Evolutionary conservation across 371 early-diverging fungal species (phyloP).

Genomic region (Syncephalastrum monosporum): DNA sequence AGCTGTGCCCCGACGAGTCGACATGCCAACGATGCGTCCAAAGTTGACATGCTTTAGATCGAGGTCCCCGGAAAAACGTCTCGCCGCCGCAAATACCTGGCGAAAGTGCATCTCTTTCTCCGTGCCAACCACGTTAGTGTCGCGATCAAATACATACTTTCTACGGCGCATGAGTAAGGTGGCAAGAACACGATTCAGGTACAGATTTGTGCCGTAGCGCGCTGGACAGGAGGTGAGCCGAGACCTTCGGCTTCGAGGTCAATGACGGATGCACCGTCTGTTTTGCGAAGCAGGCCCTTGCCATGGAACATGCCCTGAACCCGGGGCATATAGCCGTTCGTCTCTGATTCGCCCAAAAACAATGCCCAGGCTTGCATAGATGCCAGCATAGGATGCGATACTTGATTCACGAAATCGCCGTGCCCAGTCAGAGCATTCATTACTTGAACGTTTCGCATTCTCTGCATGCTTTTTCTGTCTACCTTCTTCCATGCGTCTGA

Average conservation of each 20-base stretch:
- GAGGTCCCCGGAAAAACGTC: constrained; percentile 46
- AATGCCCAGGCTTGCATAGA: constrained; percentile 87
- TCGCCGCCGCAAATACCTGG: constrained; percentile 91
- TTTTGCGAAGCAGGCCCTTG: constrained; percentile 5
- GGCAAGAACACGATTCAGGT: constrained; percentile 95
- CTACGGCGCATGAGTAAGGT: constrained; percentile 83
- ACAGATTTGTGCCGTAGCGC: constrained; percentile 93
- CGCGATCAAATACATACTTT: constrained; percentile 78
- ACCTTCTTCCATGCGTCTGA: constrained; percentile 93
- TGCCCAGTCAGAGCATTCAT: constrained; percentile 17
- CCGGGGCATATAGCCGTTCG: constrained; percentile 67
- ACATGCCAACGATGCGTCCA: constrained; percentile 96
- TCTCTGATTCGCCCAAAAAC: constrained; percentile 96
- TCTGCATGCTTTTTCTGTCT: background rate
- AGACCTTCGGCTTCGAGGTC: constrained; percentile 75
- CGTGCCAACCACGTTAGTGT: constrained; percentile 90
- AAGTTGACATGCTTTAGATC: constrained; percentile 85
- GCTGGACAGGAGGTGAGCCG: constrained; percentile 75
- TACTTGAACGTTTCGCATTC: too few species aligned
- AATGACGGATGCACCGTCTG: constrained; percentile 73
- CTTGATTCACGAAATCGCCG: constrained; percentile 80
- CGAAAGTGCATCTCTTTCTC: constrained; percentile 91
- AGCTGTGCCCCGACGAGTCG: constrained; percentile 93
- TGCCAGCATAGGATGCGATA: constrained; percentile 84
- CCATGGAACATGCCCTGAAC: constrained; percentile 65